Base-by-base conservation (phyloP, 2,329 filamentous ascomycete genomes). In the Aspergillus carbonarius region DNA sequence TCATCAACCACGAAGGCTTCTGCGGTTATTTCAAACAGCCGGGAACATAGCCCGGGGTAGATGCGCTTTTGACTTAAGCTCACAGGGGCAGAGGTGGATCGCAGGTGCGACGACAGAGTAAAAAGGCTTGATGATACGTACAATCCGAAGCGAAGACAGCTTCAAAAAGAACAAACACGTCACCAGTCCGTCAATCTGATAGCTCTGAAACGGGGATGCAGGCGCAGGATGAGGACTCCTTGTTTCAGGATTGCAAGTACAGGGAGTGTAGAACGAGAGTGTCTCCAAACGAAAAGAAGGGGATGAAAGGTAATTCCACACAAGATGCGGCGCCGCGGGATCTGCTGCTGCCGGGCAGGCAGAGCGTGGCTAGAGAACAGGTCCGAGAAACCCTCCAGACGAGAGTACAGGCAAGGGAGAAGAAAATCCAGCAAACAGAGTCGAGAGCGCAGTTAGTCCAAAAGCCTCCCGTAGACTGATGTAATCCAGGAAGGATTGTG, bases 81-180 rank as follows among this genome's bases (percentile, higher is more conserved):
- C 42, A 50, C 42, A 47, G 23, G 32, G 46, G 32, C 34, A 55
- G 32, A 56, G 34, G 62, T 53, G 37, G 49, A 51, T 49, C 49
- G 58, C 42, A 54, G 53, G 60, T 60, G 64, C 56, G 62, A 61
- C 46, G 49, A 64, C 48, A 63, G 34, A 57, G 57, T 61, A 62
- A 60, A 65, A 5, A 68, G 66, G 64, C 70, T 61, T 64, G 66
- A 71, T 63, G 52, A 74, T 76, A 76, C 74, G 73, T 76, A 76
- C 74, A 76, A 74, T 74, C 68, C 69, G 68, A 70, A 71, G 66
- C 67, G 59, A 60, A 65, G 44, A 63, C 59, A 59, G 63, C 66
- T 63, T 63, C 62, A 67, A 63, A 59, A 51, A 59, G 57, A 65
- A 66, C 64, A 66, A 63, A 67, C 56, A 60, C 57, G 61, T 60